These are phyloP conservation scores for Mucor plumbeus DNA, from an alignment of 371 early-diverging fungal species.

Conservation along the genomic window DNA sequence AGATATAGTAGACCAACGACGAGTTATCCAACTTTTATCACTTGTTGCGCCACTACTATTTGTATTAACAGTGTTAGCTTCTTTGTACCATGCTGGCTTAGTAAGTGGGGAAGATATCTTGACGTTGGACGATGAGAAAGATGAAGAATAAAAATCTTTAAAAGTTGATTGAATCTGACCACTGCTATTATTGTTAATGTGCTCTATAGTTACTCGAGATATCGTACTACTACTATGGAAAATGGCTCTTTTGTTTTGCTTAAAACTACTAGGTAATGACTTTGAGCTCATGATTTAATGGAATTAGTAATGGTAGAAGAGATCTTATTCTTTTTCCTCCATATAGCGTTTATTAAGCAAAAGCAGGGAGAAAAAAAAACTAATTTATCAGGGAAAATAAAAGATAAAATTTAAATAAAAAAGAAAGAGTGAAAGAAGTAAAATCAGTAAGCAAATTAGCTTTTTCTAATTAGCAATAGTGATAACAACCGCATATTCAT, in stretches of 20 bases:
- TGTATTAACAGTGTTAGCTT: background rate
- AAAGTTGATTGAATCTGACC: background rate
- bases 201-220: background rate
- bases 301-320: background rate
- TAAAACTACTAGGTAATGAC: conserved; percentile 13
- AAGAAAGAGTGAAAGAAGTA: background rate
- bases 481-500: background rate
- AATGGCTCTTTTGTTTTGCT: conserved; percentile 8
- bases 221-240: conserved; percentile 4
- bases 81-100: conserved; percentile 7
- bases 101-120: conserved; percentile 16
- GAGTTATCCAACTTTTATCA: conserved; percentile 18
- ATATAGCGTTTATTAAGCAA: background rate
- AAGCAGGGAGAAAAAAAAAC: background rate
- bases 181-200: background rate
- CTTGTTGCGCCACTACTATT: conserved; percentile 2
- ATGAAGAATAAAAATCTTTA: conserved; percentile 9
- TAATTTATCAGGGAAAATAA: background rate
- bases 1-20: conserved; percentile 29
- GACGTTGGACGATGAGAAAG: conserved; percentile 10
- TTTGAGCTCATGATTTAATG: conserved; percentile 9
- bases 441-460: background rate
- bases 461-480: background rate
- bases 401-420: conserved; percentile 2
- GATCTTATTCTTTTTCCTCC: background rate